Percentiles rank a stretch among this genome's conserved stretches.
phyloP scores from a whole-genome alignment of 2,329 filamentous ascomycete species.

The Neonectria magnoliae region DNA sequence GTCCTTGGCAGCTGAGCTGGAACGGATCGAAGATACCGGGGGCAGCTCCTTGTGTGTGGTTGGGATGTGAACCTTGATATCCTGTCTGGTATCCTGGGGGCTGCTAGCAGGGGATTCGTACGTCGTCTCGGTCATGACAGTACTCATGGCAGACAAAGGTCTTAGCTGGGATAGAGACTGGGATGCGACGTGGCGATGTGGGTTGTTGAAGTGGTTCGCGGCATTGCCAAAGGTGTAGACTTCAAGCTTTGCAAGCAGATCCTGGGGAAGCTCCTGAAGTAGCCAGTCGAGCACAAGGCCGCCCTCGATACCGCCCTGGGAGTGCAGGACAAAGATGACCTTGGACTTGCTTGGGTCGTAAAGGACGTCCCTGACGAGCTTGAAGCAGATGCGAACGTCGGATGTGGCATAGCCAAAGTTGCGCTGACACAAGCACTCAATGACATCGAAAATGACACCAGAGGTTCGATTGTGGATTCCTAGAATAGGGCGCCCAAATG shows the following conservation, averaged over 20 bases:
- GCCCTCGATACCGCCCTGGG: constrained; percentile 80
- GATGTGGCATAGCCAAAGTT: constrained; percentile 77
- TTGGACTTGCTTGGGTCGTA: constrained; percentile 71
- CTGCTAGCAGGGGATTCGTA: constrained; percentile 38
- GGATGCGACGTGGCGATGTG: constrained; percentile 62
- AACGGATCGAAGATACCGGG: constrained; percentile 47
- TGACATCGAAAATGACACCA: constrained; percentile 78
- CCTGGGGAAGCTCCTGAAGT: constrained; percentile 74
- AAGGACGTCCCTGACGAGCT: constrained; percentile 70
- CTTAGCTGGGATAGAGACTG: constrained; percentile 50
- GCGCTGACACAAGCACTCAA: constrained; percentile 82
- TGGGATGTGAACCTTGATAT: constrained; percentile 21
- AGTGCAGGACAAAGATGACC: constrained; percentile 79
- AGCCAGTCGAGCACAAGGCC: constrained; percentile 81
- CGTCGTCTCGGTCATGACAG: constrained; percentile 50
- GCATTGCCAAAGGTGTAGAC: constrained; percentile 83
- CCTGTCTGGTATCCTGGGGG: constrained; percentile 34
- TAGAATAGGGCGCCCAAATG: constrained; percentile 75
- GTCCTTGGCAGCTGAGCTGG: constrained; percentile 52
- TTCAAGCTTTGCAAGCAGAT: constrained; percentile 74
- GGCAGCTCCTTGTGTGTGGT: constrained; percentile 36
- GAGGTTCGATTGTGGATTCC: constrained; percentile 81
- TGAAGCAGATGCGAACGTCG: constrained; percentile 72
- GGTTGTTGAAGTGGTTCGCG: constrained; percentile 85
- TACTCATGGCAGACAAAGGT: constrained; percentile 48